Evolutionary conservation across 1,139 yeast genomes (phyloP), one percentile per base, ranked within the genome.

Genomic region (Geotrichum carabidarum): DNA sequence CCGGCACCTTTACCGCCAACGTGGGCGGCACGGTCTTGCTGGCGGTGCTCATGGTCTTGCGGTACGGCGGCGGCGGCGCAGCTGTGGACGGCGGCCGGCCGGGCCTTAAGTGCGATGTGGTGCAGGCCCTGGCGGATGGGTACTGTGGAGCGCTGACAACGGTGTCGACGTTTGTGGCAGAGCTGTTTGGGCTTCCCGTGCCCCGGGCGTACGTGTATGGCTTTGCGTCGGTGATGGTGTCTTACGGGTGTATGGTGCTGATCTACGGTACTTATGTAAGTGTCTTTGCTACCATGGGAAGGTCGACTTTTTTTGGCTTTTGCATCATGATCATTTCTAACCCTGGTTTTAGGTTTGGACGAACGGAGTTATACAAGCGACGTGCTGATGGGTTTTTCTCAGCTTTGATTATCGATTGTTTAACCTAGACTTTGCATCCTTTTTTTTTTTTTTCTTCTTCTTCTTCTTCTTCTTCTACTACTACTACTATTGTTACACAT

Each of bases 131-230:
- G 1, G 75, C 73, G 11, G 79, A 80, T 60, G 96, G 96, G 0
- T 84, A 82, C 59, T 84, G 94, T 65, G 96, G 95, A 0, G 77
- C 82, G 4, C 69, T 87, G 48, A 82, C 93, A 38, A 90, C 96
- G 0, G 80, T 87, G 38, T 83, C 90, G 55, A 84, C 96, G 0
- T 84, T 89, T 62, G 77, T 86, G 2, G 81, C 78, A 35, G 96
- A 90, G 66, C 67, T 87, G 44, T 74, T 74, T 60, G 73, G 72
- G 0, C 63, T 83, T 9, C 51, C 53, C 4, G 37, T 57, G n/a
- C 50, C 56, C 5, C 44, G 66, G 38, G 69, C 76, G 1, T 79
- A 78, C 62, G 51, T 62, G 1, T 81, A 81, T 60, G 79, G 74
- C 0, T 15, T 66, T 0, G 55, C 59, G 0, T 71, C 80, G 7